phyloP scores from a whole-genome alignment of 2,329 filamentous ascomycete species.

The Epichloe amarillans region DNA sequence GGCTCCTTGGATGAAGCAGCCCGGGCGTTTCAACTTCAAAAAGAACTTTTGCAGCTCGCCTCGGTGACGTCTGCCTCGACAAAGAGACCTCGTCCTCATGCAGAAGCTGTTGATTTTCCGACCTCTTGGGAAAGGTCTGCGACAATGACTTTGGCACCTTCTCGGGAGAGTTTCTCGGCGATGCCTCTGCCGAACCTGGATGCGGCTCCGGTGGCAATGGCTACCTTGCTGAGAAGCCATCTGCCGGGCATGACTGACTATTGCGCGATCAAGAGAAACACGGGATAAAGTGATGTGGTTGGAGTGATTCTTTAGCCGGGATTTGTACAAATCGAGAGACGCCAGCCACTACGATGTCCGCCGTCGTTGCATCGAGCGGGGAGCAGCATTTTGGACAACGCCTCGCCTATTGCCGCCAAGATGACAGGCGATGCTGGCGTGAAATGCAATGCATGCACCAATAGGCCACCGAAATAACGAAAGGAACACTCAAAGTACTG shows the following conservation, averaged over 20 bases:
- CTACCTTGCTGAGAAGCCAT: slow-evolving; percentile 28
- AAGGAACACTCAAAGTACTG: slow-evolving; percentile 32
- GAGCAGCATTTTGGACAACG: too few relatives aligned
- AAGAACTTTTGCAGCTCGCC: slow-evolving; percentile 40
- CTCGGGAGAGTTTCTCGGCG: slow-evolving; percentile 41
- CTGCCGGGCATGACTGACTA: slow-evolving; percentile 10
- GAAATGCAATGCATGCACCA: too few relatives aligned
- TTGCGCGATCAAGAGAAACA: too few relatives aligned
- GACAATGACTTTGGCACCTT: slow-evolving; percentile 48
- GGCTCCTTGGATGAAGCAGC: slow-evolving; percentile 52
- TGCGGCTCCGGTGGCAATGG: slow-evolving; percentile 38
- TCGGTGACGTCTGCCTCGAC: slow-evolving; percentile 36
- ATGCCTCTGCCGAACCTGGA: slow-evolving; percentile 53
- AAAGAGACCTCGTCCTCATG: slow-evolving; percentile 28
- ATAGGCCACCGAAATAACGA: slow-evolving; percentile 22
- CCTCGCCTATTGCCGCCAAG: too few relatives aligned
- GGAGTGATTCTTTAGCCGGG: too few relatives aligned
- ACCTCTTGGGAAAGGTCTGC: slow-evolving; percentile 44
- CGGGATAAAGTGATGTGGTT: too few relatives aligned
- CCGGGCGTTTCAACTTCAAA: slow-evolving; percentile 40
- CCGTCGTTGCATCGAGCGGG: too few relatives aligned
- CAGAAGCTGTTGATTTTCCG: slow-evolving; percentile 32
- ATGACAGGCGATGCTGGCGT: too few relatives aligned
- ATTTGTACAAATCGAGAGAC: too few relatives aligned
- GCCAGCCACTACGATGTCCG: too few relatives aligned